Conservation (phyloP, 306 rosid species). For the Carpinus fangiana region DNA sequence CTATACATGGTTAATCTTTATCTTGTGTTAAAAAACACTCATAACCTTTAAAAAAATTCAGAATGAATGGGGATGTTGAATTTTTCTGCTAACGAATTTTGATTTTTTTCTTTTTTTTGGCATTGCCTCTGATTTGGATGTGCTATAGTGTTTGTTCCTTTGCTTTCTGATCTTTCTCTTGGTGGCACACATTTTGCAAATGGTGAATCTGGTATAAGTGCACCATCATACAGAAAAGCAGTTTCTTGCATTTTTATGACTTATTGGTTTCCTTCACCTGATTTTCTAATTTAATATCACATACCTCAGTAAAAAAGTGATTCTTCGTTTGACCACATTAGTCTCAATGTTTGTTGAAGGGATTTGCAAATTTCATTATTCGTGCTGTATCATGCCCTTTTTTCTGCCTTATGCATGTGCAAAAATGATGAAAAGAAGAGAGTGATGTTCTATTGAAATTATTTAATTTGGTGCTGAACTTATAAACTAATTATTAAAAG, state of each 20-base stretch:
- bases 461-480: conserved; percentile 16
- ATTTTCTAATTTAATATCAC: neutral
- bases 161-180: too few relatives aligned
- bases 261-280: neutral
- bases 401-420: conserved; percentile 5
- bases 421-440: conserved; percentile 13
- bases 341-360: conserved; percentile 3
- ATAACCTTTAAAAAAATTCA: neutral
- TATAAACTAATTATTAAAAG: conserved; percentile 17
- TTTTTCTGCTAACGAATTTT: neutral
- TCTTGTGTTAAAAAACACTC: too few relatives aligned
- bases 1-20: neutral
- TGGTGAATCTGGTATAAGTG: too few relatives aligned
- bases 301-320: neutral
- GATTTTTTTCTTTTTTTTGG: neutral
- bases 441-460: conserved; percentile 2
- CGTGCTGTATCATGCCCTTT: neutral
- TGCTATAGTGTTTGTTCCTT: neutral
- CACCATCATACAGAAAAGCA: too few relatives aligned
- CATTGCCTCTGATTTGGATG: neutral
- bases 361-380: conserved; percentile 13
- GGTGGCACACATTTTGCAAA: too few relatives aligned
- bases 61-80: neutral
- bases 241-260: neutral
- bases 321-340: neutral